These are phyloP conservation scores for Echites panduratus DNA, from an alignment of 257 asterid genomes.

Conservation along the genomic window DNA sequence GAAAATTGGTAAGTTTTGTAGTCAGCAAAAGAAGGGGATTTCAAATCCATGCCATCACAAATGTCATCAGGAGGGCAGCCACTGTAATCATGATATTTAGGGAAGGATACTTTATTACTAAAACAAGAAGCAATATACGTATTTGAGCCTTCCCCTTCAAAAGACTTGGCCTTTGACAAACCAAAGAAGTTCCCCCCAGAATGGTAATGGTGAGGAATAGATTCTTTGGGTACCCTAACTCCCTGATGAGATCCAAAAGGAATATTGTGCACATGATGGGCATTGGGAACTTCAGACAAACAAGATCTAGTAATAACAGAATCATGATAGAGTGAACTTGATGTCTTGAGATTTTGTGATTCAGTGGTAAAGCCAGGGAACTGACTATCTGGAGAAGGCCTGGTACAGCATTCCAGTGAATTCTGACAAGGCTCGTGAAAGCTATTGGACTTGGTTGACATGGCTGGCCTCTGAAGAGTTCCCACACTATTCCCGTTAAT, in stretches of 20 bases:
- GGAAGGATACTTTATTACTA: not conserved
- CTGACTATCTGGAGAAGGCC: constrained; percentile 28
- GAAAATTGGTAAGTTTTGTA: constrained; percentile 23
- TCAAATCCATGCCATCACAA: constrained; percentile 21
- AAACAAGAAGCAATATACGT: not conserved
- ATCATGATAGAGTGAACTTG: constrained; percentile 31
- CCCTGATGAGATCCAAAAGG: constrained; percentile 21
- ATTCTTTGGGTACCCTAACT: constrained; percentile 24
- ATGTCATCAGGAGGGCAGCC: constrained; percentile 14
- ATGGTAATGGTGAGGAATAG: constrained; percentile 21
- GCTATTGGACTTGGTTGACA: constrained; percentile 24
- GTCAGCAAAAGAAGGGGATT: constrained; percentile 29
- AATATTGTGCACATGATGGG: constrained; percentile 23
- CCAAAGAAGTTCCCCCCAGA: constrained; percentile 24
- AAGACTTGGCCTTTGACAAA: constrained; percentile 20
- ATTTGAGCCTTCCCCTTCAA: constrained; percentile 9
- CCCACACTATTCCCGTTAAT: constrained; percentile 8
- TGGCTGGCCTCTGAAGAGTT: constrained; percentile 7
- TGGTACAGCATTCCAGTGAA: constrained; percentile 22
- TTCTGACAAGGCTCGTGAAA: constrained; percentile 23
- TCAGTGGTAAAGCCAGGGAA: constrained; percentile 13
- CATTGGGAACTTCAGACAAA: constrained; percentile 26
- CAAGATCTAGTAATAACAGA: constrained; percentile 31
- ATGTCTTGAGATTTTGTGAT: constrained; percentile 20
- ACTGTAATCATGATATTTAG: not conserved